Conservation (phyloP, 352 stramenopile species). For the Plasmopara halstedii region DNA sequence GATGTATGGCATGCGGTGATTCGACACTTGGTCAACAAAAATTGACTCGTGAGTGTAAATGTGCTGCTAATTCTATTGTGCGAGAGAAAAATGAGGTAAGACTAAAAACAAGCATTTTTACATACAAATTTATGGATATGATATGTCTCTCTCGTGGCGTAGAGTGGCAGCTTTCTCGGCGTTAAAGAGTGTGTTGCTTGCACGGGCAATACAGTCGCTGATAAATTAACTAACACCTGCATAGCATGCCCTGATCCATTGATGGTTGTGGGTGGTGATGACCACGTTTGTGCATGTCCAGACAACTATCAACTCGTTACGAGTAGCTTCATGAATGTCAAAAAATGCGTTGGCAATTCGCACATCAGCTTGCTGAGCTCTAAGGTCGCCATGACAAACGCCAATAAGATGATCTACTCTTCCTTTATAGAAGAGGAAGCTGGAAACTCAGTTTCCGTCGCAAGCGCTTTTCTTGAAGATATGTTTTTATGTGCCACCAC, state of each 20-base stretch:
- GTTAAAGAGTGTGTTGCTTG: slow-evolving; percentile 62
- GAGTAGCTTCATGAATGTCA: slow-evolving; percentile 26
- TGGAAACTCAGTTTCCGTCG: slow-evolving; percentile 26
- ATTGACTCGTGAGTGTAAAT: slow-evolving; percentile 39
- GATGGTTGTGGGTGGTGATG: slow-evolving; percentile 54
- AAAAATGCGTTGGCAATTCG: slow-evolving; percentile 35
- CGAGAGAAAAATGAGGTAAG: slow-evolving; percentile 42
- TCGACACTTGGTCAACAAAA: slow-evolving; percentile 42
- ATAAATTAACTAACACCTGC: slow-evolving; percentile 42
- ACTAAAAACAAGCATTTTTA: too few species aligned
- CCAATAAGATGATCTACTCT: slow-evolving; percentile 31
- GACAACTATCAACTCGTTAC: slow-evolving; percentile 45
- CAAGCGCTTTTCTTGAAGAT: slow-evolving; percentile 71
- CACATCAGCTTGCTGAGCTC: slow-evolving; percentile 44
- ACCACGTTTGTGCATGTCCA: slow-evolving; percentile 47
- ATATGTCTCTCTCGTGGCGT: slow-evolving; percentile 1
- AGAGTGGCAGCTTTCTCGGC: slow-evolving; percentile 43
- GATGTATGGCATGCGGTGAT: slow-evolving; percentile 52
- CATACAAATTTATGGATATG: background rate
- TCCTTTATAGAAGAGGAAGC: slow-evolving; percentile 35
- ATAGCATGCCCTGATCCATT: slow-evolving; percentile 57
- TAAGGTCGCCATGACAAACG: slow-evolving; percentile 35
- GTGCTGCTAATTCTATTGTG: slow-evolving; percentile 34
- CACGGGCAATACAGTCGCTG: slow-evolving; percentile 27
- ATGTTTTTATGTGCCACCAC: slow-evolving; percentile 58